Base-by-base conservation (phyloP, 2,329 filamentous ascomycete genomes). In the Scedosporium minutisporum region DNA sequence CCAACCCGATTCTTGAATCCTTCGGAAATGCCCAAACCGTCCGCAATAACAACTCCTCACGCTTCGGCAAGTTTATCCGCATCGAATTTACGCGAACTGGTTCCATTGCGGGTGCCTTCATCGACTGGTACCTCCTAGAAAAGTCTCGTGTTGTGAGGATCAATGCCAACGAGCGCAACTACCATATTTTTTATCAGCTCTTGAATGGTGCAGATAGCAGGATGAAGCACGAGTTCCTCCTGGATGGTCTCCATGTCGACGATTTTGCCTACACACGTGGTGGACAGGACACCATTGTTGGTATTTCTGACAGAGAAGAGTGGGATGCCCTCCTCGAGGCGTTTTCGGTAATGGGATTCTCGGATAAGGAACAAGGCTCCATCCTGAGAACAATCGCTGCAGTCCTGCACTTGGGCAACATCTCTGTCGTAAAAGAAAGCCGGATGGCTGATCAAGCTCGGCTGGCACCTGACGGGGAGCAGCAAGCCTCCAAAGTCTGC, bases 1-100 rank as follows among this genome's bases (percentile, higher is more conserved):
- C 95, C 64, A 99, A 99, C 72, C 95, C 95, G 0, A 99, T 99
- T 58, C 84, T 99, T 2, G 96, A 99, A 82, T 90, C 95, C 1
- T 99, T 99, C 70, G 96, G 96, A 65, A 99, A 99, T 71, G 95
- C 95, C 1, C 96, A 99, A 73, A 99, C 95, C 0, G 91, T 99
- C 33, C 86, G 95, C 62, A 99, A 99, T 74, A 95, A 99, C 77
- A 99, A 99, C 73, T 99, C 95, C 0, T 99, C 95, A 4, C 87
- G 95, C 66, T 99, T 99, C 70, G 95, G 95, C 71, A 99, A 99
- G 74, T 99, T 99, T 71, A 99, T 99, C 72, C 85, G 96, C 59
- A 99, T 99, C 70, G 92, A 97, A 72, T 97, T 99, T 75, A 91
- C 87, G 41, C 84, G 90, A 25, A 85, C 85, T 42, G 96, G 96